Evolutionary conservation across 352 stramenopile species (phyloP), one percentile per base, ranked within the genome.

Genomic region (Globisporangium parvum): DNA sequence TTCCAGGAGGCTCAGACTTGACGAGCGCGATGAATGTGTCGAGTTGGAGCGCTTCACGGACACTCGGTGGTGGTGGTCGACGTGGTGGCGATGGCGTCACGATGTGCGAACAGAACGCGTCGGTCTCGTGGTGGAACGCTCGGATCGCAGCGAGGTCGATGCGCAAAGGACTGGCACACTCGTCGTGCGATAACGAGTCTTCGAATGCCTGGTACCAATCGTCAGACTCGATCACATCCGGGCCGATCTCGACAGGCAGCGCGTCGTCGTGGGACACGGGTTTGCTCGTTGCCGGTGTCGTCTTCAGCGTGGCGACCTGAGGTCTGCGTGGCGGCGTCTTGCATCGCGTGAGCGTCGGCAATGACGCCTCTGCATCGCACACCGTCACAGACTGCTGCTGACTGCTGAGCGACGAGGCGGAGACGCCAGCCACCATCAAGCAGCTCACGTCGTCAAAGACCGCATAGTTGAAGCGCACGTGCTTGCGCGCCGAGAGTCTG

Each of bases 391-490:
- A 21, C 21, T 65, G 40, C 31, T 37, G 31, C 31, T 37, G 31
- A 12, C 31, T 37, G 31, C 6, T 56, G 0, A 60, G 47, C 40
- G 26, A 41, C 21, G 47, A 45, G 26, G 46, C 40, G 37, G 33
- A 47, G 1, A 59, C 45, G 42, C 54, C 45, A 39, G 40, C 35
- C 45, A 64, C 65, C 63, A 61, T 70, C 55, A 76, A 67, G 14
- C 60, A 54, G 6, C 52, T 63, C 26, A 50, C 5, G 55, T 78
- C 48, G 26, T 53, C 44, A 28, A 89, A 85, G 37, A 89, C 60
- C 9, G 56, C 65, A 31, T 75, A 70, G 56, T 89, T 87, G 58
- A 89, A 86, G 1, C 58, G 59, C 6, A 82, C 66, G 46, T 69
- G 64, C 51, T 88, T 90, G 20, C 71, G 65, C n/a, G 57, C 50